Base-by-base conservation (phyloP, 768 basidiomycete genomes). In the Dioszegia aurantiaca region DNA sequence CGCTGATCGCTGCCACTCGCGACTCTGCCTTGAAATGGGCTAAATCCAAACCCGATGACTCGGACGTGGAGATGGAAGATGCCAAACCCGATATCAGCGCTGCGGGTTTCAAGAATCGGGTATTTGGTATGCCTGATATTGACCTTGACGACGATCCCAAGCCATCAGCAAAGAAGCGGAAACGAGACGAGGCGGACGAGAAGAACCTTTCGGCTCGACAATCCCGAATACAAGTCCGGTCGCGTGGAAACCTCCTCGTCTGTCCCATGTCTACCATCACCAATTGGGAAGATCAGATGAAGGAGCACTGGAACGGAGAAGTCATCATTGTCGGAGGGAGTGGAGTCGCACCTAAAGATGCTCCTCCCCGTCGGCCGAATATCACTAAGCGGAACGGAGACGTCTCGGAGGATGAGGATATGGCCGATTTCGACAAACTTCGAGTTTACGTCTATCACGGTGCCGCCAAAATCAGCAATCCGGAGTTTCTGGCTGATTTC, bases 201-300 rank as follows among this genome's bases (percentile, higher is more conserved):
- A 70, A 86, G 14, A 41, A 33, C 11, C 46, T 54, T n/a, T 19
- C 58, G 19, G 64, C 62, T 23, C 65, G 77, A 12, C 46, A 63
- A 28, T 58, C 66, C 12, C 49, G 74, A 16, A 59, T 77, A 23
- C 47, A 63, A 21, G 8, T 41, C 0, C 87, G 85, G 65, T 89
- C 87, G 67, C 85, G 91, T 31, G 95, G 88, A 19, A 97, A 95
- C 5, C 79, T 99, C n/a, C 90, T 99, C 68, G 83, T 99, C 27
- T 98, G 95, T 69, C 95, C 95, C 6, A 81, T 99, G 36, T 92
- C 90, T 11, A 99, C 95, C 4, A 91, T 99, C 1, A 85, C 89
- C 46, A 98, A 98, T 71, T 99, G 95, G 95, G 95, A 99, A 78
- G 90, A 94, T 56, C 95, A 99, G 77, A 90, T 99, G 70, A 84